phyloP scores from a whole-genome alignment of 148 eudicot species.

The Camellia sinensis region DNA sequence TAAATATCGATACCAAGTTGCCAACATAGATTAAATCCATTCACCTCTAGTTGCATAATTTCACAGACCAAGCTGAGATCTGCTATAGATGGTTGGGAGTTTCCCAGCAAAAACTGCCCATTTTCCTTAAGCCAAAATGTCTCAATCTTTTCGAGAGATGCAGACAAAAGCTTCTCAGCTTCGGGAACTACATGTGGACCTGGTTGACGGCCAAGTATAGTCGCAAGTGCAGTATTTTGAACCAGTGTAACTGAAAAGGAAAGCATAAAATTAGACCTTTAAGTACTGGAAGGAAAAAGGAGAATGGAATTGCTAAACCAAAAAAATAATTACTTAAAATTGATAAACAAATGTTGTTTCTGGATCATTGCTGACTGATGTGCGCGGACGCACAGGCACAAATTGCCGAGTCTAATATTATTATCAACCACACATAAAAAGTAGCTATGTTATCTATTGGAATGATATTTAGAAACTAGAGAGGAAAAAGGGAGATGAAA shows the following conservation, averaged over 20 bases:
- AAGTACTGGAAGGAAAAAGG: background rate
- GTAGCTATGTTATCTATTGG: no score
- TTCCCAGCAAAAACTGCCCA: constrained; percentile 69
- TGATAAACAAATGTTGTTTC: background rate
- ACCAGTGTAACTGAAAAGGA: constrained; percentile 50
- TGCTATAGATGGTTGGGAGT: constrained; percentile 74
- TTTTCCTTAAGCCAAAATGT: constrained; percentile 63
- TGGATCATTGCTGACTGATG: no score
- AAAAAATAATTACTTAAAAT: background rate
- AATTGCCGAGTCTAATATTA: no score
- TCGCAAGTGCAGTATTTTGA: constrained; percentile 38
- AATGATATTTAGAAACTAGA: no score
- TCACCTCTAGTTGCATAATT: constrained; percentile 92
- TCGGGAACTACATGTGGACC: constrained; percentile 51
- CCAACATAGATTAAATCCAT: background rate
- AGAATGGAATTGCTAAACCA: background rate
- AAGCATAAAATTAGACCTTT: background rate
- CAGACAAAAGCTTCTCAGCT: constrained; percentile 49
- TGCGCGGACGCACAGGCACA: no score
- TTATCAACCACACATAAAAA: no score
- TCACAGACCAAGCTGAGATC: constrained; percentile 83
- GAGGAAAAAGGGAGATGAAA: no score
- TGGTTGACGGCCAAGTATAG: constrained; percentile 43
- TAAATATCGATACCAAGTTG: background rate
- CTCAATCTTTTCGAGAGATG: constrained; percentile 63